Base-by-base conservation (phyloP, 495 filamentous ascomycete genomes). In the Apodospora peruviana region DNA sequence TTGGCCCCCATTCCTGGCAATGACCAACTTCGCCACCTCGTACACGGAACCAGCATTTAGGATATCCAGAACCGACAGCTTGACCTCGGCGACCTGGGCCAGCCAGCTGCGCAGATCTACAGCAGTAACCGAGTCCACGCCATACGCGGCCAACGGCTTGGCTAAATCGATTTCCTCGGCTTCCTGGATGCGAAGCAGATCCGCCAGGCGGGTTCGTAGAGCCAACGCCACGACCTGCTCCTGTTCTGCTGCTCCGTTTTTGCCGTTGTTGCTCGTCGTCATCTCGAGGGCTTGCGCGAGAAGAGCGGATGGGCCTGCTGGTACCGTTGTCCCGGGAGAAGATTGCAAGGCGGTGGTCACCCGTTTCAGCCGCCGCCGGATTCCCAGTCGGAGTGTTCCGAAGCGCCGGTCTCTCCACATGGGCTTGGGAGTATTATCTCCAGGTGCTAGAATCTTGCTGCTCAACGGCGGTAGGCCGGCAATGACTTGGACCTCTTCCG, bases 91-190 rank as follows among this genome's bases (percentile, higher is more conserved):
- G 27, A 7, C 14, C 7, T 32, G 14, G 10, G 27, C 29, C 25
- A 46, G 29, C 43, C 43, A 46, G n/a, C 20, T 46, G 25, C 43
- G 25, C 29, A 46, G 11, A n/a, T 46, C 43, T 20, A 46, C 29
- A 17, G 43, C 43, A 20, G 36, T 27, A 16, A 46, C 10, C 11
- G 43, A 46, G 32, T 46, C 43, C 14, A 46, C 43, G 25, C 43
- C 43, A 24, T 35, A 21, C 7, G 19, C 18, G 18, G 43, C 17
- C 25, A 46, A 16, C 18, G 27, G 16, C 43, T 18, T 20, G 11
- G 14, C 25, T n/a, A 19, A 27, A 16, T 46, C 43, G 18, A 46
- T 36, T 12, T 32, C 27, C 27, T 36, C 32, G 12, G 29, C 25
- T 12, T 10, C 9, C 14, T 34, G n/a, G 43, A 46, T 16, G 25